Evolutionary conservation across 2,329 filamentous ascomycete genomes (phyloP).

Genomic region (Verticillium alfalfae): DNA sequence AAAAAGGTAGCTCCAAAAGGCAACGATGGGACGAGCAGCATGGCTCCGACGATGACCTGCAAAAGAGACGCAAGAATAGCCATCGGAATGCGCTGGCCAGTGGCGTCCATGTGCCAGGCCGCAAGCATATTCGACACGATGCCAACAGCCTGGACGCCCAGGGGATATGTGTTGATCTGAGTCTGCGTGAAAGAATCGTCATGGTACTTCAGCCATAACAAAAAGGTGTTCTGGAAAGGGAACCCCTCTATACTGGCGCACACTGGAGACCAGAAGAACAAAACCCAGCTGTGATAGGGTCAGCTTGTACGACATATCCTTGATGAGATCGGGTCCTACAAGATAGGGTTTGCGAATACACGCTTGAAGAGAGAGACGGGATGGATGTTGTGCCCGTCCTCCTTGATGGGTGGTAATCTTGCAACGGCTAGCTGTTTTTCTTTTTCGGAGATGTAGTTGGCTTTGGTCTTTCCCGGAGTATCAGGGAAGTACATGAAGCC

Average conservation of each 20-base stretch:
- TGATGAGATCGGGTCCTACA: conserved; percentile 13
- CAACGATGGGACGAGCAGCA: conserved; percentile 23
- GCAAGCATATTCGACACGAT: conserved; percentile 23
- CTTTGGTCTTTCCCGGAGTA: conserved; percentile 31
- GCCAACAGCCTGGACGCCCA: conserved; percentile 28
- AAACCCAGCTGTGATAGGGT: conserved; percentile 15
- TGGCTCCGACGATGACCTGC: conserved; percentile 24
- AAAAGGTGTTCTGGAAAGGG: conserved; percentile 17
- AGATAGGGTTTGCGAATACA: conserved; percentile 10
- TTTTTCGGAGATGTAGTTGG: conserved; percentile 11
- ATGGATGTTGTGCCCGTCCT: conserved; percentile 15
- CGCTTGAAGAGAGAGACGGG: conserved; percentile 14
- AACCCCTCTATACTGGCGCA: conserved; percentile 27
- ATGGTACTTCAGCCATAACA: conserved; percentile 21
- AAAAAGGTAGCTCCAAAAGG: conserved; percentile 19
- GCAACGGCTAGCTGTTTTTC: conserved; percentile 34
- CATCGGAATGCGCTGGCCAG: conserved; percentile 24
- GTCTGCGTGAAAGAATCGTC: conserved; percentile 17
- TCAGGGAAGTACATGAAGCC: conserved; percentile 46
- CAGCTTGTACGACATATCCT: neutral
- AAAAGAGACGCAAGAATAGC: conserved; percentile 22
- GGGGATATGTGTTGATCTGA: conserved; percentile 30
- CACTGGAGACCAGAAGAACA: conserved; percentile 26
- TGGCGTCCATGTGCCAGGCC: conserved; percentile 28
- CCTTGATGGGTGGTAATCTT: conserved; percentile 20